These are phyloP conservation scores for Tylopilus intermedius DNA, from an alignment of 768 basidiomycete genomes.

Conservation along the genomic window DNA sequence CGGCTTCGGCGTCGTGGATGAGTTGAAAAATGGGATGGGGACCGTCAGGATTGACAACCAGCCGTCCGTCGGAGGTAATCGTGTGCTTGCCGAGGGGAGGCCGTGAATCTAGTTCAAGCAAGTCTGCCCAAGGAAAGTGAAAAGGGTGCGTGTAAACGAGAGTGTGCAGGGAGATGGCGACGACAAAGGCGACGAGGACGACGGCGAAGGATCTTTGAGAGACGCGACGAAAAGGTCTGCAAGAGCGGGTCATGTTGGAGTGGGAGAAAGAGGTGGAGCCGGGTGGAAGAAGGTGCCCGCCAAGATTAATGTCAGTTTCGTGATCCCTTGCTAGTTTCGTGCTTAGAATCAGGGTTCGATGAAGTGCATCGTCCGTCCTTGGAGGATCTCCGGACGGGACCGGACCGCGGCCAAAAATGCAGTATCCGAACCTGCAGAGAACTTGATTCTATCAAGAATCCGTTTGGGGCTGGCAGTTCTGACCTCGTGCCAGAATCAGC, in stretches of 20 bases:
- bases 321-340: background rate
- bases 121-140: background rate
- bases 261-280: background rate
- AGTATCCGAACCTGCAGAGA: too few relatives aligned
- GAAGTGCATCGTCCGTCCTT: too few relatives aligned
- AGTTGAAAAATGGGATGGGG: constrained; percentile 37
- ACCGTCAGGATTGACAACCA: constrained; percentile 32
- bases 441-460: too few relatives aligned
- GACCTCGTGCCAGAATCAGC: background rate
- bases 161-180: background rate
- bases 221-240: background rate
- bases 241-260: background rate
- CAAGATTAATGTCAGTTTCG: background rate
- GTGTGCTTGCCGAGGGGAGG: constrained; percentile 16
- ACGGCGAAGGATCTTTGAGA: background rate
- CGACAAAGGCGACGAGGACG: background rate
- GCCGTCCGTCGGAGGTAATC: constrained; percentile 26
- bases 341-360: too few relatives aligned
- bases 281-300: background rate
- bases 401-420: too few relatives aligned
- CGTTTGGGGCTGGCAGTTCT: too few relatives aligned
- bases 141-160: background rate
- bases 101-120: background rate
- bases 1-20: constrained; percentile 32
- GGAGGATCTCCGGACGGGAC: too few relatives aligned